phyloP scores from a whole-genome alignment of 1,284 basidiomycete genomes.

The Malassezia caprae region DNA sequence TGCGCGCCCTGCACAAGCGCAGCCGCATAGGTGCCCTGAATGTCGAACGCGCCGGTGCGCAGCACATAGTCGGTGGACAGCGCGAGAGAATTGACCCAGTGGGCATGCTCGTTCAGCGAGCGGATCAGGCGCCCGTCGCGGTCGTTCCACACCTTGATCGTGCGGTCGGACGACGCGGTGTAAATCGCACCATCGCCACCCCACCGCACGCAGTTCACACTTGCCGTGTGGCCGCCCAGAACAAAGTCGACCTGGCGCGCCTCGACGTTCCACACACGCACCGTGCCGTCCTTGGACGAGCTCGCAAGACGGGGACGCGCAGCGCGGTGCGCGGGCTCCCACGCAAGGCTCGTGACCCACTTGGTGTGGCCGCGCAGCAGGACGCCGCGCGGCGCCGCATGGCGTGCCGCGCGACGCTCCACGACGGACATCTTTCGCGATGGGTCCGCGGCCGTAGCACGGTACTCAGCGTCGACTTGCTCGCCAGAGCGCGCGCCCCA shows the following conservation, averaged over 20 bases:
- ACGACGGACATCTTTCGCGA: conserved; percentile 30
- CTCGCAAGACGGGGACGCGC: conserved; percentile 64
- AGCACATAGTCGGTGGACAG: conserved; percentile 90
- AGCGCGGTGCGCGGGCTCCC: conserved; percentile 75
- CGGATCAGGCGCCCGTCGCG: conserved; percentile 58
- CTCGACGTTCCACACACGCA: conserved; percentile 77
- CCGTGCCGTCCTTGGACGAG: conserved; percentile 89
- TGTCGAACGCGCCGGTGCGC: conserved; percentile 88
- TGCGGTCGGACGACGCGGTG: conserved; percentile 85
- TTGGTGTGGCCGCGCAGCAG: conserved; percentile 72
- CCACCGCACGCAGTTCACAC: conserved; percentile 92
- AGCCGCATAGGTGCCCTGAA: conserved; percentile 51
- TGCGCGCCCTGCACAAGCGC: not conserved
- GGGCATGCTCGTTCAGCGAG: conserved; percentile 84
- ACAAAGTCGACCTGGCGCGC: conserved; percentile 69
- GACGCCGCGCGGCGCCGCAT: conserved; percentile 34
- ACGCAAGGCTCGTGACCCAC: conserved; percentile 92
- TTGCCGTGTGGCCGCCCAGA: conserved; percentile 83
- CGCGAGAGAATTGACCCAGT: conserved; percentile 95
- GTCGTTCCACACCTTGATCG: conserved; percentile 86
- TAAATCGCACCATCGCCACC: conserved; percentile 60
- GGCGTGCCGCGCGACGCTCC: conserved; percentile 32
- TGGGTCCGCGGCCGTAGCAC: conserved; percentile 13
- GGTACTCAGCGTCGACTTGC: conserved; percentile 33
- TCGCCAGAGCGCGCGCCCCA: conserved; percentile 31